Percentiles rank a stretch among this genome's conserved stretches.
These are phyloP conservation scores for Pelargonium citronellum DNA, from an alignment of 441 rosid species.

Conservation along the genomic window DNA sequence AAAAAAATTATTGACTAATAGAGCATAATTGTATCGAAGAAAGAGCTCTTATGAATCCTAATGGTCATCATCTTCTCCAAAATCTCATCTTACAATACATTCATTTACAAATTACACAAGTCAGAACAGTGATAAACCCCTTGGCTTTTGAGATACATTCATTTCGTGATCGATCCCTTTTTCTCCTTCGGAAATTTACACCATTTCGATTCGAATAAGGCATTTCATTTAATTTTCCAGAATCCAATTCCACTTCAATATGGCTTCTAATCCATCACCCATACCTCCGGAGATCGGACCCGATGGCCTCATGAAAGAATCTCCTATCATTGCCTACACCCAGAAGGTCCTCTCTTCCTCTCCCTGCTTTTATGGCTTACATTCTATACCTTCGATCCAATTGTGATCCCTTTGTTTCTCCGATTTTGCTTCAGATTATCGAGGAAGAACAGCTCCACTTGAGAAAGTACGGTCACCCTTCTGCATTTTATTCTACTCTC, in stretches of 20 bases:
- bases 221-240: no score
- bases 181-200: no score
- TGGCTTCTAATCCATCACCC: conserved; percentile 58
- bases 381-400: neutral
- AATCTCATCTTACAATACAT: no score
- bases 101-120: no score
- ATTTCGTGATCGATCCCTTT: no score
- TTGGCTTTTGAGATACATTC: no score
- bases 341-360: conserved; percentile 49
- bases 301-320: conserved; percentile 77
- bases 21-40: no score
- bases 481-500: neutral
- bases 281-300: conserved; percentile 69
- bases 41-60: no score
- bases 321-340: conserved; percentile 78
- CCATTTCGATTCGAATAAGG: no score
- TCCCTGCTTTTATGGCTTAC: conserved; percentile 1
- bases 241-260: conserved; percentile 7
- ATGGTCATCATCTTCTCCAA: no score
- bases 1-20: no score
- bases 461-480: conserved; percentile 49
- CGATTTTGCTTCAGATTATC: conserved; percentile 50
- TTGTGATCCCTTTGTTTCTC: conserved; percentile 7
- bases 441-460: conserved; percentile 80
- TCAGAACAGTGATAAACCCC: no score